These are phyloP conservation scores for Wolfiporia cocos DNA, from an alignment of 1,284 basidiomycete genomes.

Conservation along the genomic window DNA sequence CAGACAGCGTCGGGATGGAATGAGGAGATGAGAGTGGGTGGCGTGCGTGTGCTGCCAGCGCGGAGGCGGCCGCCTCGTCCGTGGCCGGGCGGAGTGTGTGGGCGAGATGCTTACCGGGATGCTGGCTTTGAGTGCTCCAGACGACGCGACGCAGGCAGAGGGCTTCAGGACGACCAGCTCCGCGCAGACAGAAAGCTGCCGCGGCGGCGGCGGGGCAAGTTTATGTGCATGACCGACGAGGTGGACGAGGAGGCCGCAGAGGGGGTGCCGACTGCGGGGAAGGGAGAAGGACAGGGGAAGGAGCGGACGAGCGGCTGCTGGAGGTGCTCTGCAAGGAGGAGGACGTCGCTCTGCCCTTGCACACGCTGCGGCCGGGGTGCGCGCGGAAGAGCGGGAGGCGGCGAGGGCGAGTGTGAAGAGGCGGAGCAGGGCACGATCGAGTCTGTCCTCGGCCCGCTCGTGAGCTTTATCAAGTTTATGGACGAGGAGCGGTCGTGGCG, in stretches of 20 bases:
- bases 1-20: no score
- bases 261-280: constrained; percentile 6
- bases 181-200: no score
- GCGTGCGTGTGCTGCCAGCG: no score
- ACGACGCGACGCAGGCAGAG: no score
- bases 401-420: constrained; percentile 11
- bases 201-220: constrained; percentile 42
- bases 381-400: no score
- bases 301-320: constrained; percentile 17
- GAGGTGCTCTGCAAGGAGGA: constrained; percentile 25
- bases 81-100: no score
- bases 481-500: constrained; percentile 49
- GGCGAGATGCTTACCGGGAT: no score
- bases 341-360: constrained; percentile 26
- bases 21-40: no score
- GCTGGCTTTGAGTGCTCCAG: no score
- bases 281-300: constrained; percentile 7
- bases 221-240: constrained; percentile 63
- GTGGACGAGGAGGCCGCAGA: constrained; percentile 36
- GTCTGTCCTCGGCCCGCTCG: constrained; percentile 39
- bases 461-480: constrained; percentile 58
- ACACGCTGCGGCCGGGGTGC: neutral
- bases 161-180: no score
- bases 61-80: no score
- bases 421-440: constrained; percentile 35